These are phyloP conservation scores for Saccharum hybrid DNA, from an alignment of 202 grass and related monocot genomes.

Conservation along the genomic window DNA sequence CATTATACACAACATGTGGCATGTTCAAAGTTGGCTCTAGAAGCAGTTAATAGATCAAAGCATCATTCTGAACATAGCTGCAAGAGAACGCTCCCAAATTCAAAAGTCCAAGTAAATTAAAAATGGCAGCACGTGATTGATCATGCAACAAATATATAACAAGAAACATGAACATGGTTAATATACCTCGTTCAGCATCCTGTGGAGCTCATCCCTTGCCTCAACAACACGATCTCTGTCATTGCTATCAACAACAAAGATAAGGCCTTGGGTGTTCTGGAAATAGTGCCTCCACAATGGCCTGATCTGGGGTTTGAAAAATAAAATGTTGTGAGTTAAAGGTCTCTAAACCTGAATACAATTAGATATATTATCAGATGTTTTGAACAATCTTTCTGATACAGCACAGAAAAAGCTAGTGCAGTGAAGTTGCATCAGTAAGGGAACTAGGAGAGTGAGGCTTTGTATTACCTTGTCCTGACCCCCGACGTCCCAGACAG, in stretches of 20 bases:
- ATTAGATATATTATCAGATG: background rate
- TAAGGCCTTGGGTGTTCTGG: conserved; percentile 85
- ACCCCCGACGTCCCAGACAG: conserved; percentile 83
- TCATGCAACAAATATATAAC: conserved; percentile 1
- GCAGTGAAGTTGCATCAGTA: background rate
- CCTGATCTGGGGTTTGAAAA: conserved; percentile 66
- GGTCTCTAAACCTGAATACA: background rate
- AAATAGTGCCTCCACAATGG: conserved; percentile 89
- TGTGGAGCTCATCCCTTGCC: conserved; percentile 89
- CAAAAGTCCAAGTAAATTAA: background rate
- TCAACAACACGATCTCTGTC: conserved; percentile 89
- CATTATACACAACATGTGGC: background rate
- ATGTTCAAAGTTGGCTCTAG: background rate
- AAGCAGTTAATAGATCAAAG: background rate
- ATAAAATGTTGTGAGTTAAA: conserved; percentile 14
- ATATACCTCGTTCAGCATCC: conserved; percentile 92
- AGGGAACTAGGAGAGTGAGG: background rate
- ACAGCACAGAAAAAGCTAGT: background rate
- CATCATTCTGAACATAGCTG: background rate
- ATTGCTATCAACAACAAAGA: conserved; percentile 86
- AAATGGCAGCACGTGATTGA: background rate
- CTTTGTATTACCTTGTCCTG: conserved; percentile 68
- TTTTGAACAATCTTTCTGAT: conserved; percentile 1
- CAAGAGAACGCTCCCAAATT: background rate
- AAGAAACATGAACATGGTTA: background rate